Percentiles rank a stretch among this genome's conserved stretches.
phyloP scores from a whole-genome alignment of 2,329 filamentous ascomycete genomes.

The Colletotrichum sansevieriae region DNA sequence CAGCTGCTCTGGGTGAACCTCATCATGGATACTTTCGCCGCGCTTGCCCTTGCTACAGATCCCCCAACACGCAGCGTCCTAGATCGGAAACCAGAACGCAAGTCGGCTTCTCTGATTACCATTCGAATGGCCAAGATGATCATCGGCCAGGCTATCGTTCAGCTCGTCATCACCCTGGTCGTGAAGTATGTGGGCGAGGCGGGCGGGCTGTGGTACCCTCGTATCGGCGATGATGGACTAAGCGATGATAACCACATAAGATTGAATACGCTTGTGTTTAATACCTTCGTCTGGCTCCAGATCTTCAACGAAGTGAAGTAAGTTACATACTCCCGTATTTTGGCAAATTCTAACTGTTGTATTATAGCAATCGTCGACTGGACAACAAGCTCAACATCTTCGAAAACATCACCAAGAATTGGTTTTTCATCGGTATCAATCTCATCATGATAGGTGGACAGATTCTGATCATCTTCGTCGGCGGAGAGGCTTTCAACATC shows the following conservation, averaged over 20 bases:
- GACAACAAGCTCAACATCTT: conserved; percentile 93
- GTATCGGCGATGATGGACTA: conserved; percentile 57
- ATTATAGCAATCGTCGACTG: conserved; percentile 77
- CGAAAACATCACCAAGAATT: conserved; percentile 82
- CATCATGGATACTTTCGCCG: conserved; percentile 74
- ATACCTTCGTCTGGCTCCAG: conserved; percentile 91
- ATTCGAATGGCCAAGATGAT: conserved; percentile 73
- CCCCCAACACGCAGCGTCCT: conserved; percentile 50
- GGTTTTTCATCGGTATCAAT: conserved; percentile 86
- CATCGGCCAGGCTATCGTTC: conserved; percentile 71
- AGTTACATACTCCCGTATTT: conserved; percentile 65
- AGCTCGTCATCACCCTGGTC: conserved; percentile 66
- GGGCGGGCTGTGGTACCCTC: conserved; percentile 10
- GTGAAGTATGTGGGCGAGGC: conserved; percentile 29
- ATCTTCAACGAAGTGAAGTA: conserved; percentile 66
- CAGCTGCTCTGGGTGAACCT: conserved; percentile 74
- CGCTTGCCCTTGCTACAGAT: conserved; percentile 59
- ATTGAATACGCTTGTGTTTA: conserved; percentile 80
- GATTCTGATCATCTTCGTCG: conserved; percentile 86
- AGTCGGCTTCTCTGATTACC: conserved; percentile 38
- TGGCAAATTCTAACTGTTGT: conserved; percentile 50
- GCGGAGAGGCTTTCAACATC: conserved; percentile 81
- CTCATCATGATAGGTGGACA: conserved; percentile 86
- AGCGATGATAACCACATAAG: neutral
- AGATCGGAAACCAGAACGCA: conserved; percentile 62